Percentiles rank a stretch among this genome's conserved stretches.
These are phyloP conservation scores for Leishmania braziliensis DNA, from an alignment of 208 protist species.

Conservation along the genomic window DNA sequence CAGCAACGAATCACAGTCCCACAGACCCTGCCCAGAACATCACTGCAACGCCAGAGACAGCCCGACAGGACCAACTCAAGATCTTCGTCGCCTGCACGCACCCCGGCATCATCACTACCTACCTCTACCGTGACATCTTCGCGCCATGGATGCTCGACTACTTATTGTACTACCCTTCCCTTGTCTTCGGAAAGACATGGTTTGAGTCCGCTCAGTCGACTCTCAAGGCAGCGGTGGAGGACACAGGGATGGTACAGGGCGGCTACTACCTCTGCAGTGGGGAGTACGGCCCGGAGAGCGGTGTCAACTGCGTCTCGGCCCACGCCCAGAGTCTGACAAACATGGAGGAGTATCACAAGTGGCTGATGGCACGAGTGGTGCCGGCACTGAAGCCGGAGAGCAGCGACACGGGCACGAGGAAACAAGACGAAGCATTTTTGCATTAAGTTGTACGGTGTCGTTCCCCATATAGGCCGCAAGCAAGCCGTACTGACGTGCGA, in stretches of 20 bases:
- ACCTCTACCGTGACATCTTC: constrained; percentile 85
- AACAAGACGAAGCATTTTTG: neutral
- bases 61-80: constrained; percentile 28
- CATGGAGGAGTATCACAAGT: constrained; percentile 49
- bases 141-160: constrained; percentile 67
- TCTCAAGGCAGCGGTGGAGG: constrained; percentile 59
- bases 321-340: constrained; percentile 42
- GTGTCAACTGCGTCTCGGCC: constrained; percentile 64
- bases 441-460: neutral
- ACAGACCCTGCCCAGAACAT: neutral
- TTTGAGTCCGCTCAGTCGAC: constrained; percentile 76
- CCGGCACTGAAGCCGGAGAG: constrained; percentile 3
- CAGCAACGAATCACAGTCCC: neutral
- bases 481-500: neutral
- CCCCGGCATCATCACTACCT: constrained; percentile 77
- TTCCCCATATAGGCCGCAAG: neutral
- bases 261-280: constrained; percentile 84
- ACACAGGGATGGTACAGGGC: constrained; percentile 56
- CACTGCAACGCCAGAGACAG: neutral
- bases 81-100: constrained; percentile 82
- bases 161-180: constrained; percentile 80
- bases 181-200: constrained; percentile 85
- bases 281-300: constrained; percentile 68
- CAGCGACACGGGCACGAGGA: neutral
- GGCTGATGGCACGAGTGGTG: constrained; percentile 48